Percentiles rank a stretch among this genome's conserved stretches.
These are phyloP conservation scores for Suillus brevipes DNA, from an alignment of 768 basidiomycete genomes.

Conservation along the genomic window DNA sequence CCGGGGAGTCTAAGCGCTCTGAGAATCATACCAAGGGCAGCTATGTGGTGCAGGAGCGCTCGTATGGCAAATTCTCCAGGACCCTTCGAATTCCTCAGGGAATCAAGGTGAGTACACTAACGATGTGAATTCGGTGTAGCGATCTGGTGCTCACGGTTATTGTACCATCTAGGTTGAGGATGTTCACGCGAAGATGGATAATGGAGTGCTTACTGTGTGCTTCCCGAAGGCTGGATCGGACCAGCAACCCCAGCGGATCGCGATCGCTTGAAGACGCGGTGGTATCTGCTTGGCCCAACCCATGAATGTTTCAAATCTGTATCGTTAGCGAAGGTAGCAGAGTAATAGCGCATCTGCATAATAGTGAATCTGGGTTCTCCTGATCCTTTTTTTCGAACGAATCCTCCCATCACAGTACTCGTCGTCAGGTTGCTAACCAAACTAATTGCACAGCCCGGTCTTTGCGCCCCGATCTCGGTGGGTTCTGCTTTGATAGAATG, in stretches of 20 bases:
- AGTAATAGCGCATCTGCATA: background rate
- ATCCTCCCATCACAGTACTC: too few species aligned
- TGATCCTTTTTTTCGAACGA: too few species aligned
- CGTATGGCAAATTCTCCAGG: background rate
- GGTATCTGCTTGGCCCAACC: background rate
- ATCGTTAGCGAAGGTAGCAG: background rate
- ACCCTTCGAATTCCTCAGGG: background rate
- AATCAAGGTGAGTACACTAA: background rate
- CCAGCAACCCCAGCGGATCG: background rate
- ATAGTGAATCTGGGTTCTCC: background rate
- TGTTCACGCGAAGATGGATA: background rate
- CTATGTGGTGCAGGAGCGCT: background rate
- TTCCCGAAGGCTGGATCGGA: background rate
- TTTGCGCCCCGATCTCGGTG: too few species aligned
- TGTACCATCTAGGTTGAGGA: background rate
- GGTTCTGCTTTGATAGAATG: too few species aligned
- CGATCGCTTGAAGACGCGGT: slow-evolving; percentile 16
- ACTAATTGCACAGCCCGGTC: background rate
- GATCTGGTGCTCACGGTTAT: background rate
- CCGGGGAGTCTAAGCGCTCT: background rate
- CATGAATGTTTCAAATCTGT: background rate
- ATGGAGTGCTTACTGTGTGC: background rate
- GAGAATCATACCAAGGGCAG: background rate
- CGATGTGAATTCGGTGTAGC: background rate
- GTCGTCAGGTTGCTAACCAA: too few species aligned